Evolutionary conservation across 306 rosid species (phyloP).

Genomic region (Heteromeles arbutifolia): DNA sequence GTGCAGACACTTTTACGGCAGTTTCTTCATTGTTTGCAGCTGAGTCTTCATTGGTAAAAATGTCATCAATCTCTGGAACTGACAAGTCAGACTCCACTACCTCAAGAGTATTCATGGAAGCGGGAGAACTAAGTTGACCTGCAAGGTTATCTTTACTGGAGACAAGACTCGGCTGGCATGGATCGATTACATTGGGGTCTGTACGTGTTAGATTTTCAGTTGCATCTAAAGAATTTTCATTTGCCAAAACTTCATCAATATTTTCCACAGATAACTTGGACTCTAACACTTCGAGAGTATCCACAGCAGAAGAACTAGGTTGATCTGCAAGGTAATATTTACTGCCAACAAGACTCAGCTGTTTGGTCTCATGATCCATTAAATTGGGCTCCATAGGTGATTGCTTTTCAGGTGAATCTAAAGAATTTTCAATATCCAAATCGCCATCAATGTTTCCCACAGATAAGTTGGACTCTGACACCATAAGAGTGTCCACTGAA

Average conservation of each 20-base stretch:
- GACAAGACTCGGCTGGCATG: constrained; percentile 23
- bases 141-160: constrained; percentile 8
- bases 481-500: background rate
- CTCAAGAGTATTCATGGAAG: constrained; percentile 14
- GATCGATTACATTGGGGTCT: constrained; percentile 23
- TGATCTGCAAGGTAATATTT: constrained; percentile 16
- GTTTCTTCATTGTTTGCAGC: constrained; percentile 24
- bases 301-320: constrained; percentile 7
- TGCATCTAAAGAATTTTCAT: constrained; percentile 18
- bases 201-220: constrained; percentile 13
- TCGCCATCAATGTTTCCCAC: background rate
- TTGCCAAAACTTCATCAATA: constrained; percentile 19
- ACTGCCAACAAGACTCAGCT: constrained; percentile 20
- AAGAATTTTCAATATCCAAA: background rate
- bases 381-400: constrained; percentile 20
- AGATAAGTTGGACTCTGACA: background rate
- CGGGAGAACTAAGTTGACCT: constrained; percentile 10
- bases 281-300: constrained; percentile 22
- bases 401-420: constrained; percentile 11
- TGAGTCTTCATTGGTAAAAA: constrained; percentile 15
- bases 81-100: constrained; percentile 22
- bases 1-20: constrained; percentile 12
- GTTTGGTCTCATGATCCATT: constrained; percentile 20
- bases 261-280: constrained; percentile 13
- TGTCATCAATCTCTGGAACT: constrained; percentile 21